phyloP scores from a whole-genome alignment of 2,329 filamentous ascomycete species.

The Trichoderma koningii region DNA sequence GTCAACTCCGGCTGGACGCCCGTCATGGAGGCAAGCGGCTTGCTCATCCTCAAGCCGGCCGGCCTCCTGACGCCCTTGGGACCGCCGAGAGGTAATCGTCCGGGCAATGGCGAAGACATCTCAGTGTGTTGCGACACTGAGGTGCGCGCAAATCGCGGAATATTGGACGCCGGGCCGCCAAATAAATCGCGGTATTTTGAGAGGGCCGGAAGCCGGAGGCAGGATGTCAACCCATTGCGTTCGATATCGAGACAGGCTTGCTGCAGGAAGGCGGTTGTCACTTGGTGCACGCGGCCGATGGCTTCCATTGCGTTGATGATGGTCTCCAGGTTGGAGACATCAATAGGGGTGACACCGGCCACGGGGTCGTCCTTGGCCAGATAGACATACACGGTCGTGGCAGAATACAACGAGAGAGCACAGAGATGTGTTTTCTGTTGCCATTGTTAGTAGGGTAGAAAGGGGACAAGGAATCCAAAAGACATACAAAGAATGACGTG shows the following conservation, averaged over 20 bases:
- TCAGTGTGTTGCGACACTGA: constrained; percentile 46
- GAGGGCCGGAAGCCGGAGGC: constrained; percentile 43
- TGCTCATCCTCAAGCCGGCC: constrained; percentile 21
- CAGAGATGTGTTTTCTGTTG: constrained; percentile 41
- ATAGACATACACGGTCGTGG: constrained; percentile 80
- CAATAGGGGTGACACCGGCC: constrained; percentile 55
- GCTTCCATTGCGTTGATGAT: constrained; percentile 77
- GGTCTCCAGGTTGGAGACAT: constrained; percentile 65
- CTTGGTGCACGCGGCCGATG: constrained; percentile 69
- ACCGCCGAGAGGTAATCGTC: constrained; percentile 45
- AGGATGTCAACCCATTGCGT: constrained; percentile 45
- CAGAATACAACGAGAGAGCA: constrained; percentile 82
- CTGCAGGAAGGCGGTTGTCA: constrained; percentile 82
- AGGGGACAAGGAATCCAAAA: constrained; percentile 35
- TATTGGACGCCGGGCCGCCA: constrained; percentile 40
- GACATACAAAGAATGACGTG: constrained; percentile 63
- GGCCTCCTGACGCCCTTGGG: constrained; percentile 30
- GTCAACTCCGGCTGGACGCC: constrained; percentile 7
- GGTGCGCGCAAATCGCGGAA: constrained; percentile 53
- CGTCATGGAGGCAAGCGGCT: constrained; percentile 12
- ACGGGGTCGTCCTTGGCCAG: constrained; percentile 68
- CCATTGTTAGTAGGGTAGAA: background rate
- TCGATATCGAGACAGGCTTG: constrained; percentile 84
- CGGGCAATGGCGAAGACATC: constrained; percentile 47
- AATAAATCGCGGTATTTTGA: constrained; percentile 39